These are phyloP conservation scores for Aureobasidium sp. DNA, from an alignment of 2,329 filamentous ascomycete genomes.

Conservation along the genomic window DNA sequence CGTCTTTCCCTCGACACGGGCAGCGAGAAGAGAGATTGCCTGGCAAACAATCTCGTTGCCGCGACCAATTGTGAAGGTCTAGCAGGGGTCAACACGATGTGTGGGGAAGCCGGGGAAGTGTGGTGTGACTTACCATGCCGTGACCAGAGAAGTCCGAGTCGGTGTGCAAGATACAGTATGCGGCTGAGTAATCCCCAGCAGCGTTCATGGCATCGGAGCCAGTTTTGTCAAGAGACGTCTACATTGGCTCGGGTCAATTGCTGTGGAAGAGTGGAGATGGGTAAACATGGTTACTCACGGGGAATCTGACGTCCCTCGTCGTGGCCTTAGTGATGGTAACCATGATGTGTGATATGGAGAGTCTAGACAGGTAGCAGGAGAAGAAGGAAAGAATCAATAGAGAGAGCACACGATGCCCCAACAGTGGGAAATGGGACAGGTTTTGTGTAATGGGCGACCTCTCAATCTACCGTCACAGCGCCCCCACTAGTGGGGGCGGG, in stretches of 20 bases:
- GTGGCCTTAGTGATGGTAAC: constrained; percentile 39
- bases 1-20: constrained; percentile 65
- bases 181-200: constrained; percentile 82
- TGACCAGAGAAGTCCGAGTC: constrained; percentile 64
- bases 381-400: neutral
- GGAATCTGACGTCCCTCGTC: constrained; percentile 43
- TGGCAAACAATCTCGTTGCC: constrained; percentile 89
- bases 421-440: constrained; percentile 8
- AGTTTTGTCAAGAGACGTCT: constrained; percentile 92
- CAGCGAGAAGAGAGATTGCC: constrained; percentile 70
- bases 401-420: neutral
- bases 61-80: constrained; percentile 74
- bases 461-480: neutral
- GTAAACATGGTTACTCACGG: constrained; percentile 27
- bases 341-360: constrained; percentile 25
- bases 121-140: constrained; percentile 55
- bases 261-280: neutral
- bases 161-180: constrained; percentile 87
- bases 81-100: neutral
- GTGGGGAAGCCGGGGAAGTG: neutral
- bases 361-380: neutral
- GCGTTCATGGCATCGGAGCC: constrained; percentile 96
- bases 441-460: neutral
- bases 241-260: constrained; percentile 4
- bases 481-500: constrained; percentile 10